Percentiles rank a stretch among this genome's conserved stretches.
phyloP scores from a whole-genome alignment of 1,139 yeast species.

The Arxiozyma slooffiae region DNA sequence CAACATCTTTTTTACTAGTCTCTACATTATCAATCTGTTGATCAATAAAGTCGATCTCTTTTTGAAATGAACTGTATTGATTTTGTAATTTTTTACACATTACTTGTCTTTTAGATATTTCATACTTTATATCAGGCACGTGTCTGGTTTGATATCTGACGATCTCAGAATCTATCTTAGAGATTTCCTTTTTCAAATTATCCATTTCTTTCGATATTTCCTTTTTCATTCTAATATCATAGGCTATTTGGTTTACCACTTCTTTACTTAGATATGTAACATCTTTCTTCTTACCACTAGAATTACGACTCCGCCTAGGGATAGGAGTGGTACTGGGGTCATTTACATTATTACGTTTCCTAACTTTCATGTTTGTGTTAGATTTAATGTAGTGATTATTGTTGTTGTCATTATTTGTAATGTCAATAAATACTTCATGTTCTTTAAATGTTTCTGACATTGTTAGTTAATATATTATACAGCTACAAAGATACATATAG shows the following conservation, averaged over 20 bases:
- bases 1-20: background rate
- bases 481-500: background rate
- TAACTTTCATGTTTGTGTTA: background rate
- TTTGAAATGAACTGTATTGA: constrained; percentile 6
- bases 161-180: constrained; percentile 9
- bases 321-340: background rate
- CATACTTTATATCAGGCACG: constrained; percentile 12
- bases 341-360: background rate
- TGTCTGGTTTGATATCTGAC: constrained; percentile 5
- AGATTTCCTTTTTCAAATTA: constrained; percentile 1
- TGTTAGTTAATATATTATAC: background rate
- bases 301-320: background rate
- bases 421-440: background rate
- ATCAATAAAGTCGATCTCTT: background rate
- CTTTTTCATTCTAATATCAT: constrained; percentile 3
- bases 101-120: constrained; percentile 11
- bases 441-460: background rate
- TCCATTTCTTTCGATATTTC: constrained; percentile 2
- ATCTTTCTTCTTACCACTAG: background rate
- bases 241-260: constrained; percentile 2
- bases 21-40: background rate
- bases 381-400: no score
- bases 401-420: background rate
- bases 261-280: constrained; percentile 4
- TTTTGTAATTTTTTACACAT: constrained; percentile 9